Conservation (phyloP, 331 rosid genomes). For the Quercus tomentella region DNA sequence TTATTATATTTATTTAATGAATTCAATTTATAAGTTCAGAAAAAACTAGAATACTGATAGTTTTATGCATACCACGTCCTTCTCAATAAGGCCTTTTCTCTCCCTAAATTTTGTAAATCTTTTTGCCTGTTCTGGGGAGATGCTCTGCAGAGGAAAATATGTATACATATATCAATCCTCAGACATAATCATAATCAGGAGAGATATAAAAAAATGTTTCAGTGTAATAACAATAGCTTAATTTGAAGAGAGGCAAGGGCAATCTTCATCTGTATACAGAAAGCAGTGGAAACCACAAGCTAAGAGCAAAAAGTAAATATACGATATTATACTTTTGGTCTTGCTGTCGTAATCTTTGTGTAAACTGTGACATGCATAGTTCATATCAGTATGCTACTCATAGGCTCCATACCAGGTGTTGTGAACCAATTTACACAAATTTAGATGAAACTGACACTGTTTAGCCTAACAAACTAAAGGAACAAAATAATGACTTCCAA, state of each 20-base stretch:
- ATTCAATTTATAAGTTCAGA: slow-evolving; percentile 12
- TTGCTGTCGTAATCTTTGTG: neutral
- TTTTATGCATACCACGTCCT: slow-evolving; percentile 86
- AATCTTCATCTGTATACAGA: neutral
- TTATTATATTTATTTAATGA: slow-evolving; percentile 2
- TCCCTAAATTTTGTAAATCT: slow-evolving; percentile 95
- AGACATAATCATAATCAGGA: slow-evolving; percentile 1
- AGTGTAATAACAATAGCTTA: neutral
- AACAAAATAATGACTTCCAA: neutral
- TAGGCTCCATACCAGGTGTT: neutral
- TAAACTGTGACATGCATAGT: slow-evolving; percentile 1
- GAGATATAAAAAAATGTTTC: neutral
- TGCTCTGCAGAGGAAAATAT: slow-evolving; percentile 57
- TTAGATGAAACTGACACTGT: neutral
- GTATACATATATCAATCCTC: neutral
- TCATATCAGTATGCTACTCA: neutral
- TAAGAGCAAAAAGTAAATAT: slow-evolving; percentile 5
- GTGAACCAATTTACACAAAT: neutral
- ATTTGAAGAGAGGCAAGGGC: neutral
- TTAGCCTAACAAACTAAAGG: neutral
- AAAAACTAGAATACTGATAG: neutral
- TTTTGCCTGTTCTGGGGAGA: slow-evolving; percentile 78
- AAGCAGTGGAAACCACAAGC: neutral
- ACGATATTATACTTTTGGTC: neutral
- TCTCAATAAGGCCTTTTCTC: slow-evolving; percentile 94